Conservation (phyloP, 441 rosid genomes). For the Mallotus japonicus region DNA sequence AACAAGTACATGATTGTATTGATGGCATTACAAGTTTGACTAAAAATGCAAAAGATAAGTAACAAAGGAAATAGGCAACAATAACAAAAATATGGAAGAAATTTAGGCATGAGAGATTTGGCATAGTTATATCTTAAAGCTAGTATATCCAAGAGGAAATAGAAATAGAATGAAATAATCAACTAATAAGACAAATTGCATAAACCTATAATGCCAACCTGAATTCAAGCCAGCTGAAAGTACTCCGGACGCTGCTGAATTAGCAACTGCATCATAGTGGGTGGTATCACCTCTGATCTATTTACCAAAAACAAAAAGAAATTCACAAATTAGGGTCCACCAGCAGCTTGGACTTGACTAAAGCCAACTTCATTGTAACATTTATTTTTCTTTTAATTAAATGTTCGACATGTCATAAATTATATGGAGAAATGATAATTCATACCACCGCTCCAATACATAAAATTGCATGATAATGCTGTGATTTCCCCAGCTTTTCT, state of each 20-base stretch:
- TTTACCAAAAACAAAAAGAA: conserved; percentile 22
- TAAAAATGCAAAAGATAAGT: background rate
- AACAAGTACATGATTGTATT: background rate
- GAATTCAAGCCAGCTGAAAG: conserved; percentile 92
- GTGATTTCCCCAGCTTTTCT: conserved; percentile 70
- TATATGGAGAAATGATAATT: conserved; percentile 13
- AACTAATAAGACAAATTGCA: background rate
- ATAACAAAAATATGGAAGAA: background rate
- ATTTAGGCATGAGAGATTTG: background rate
- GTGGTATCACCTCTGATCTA: conserved; percentile 95
- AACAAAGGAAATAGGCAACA: background rate
- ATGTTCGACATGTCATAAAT: background rate
- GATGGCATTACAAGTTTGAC: background rate
- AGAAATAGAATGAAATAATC: background rate
- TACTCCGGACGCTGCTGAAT: conserved; percentile 93
- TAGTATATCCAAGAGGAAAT: background rate
- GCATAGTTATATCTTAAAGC: background rate
- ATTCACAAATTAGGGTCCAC: conserved; percentile 13
- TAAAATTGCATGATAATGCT: conserved; percentile 63
- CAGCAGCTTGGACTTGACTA: background rate
- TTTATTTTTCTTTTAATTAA: background rate
- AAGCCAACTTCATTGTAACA: background rate
- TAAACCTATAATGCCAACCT: conserved; percentile 41
- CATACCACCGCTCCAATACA: conserved; percentile 99
- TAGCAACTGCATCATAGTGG: conserved; percentile 94